Percentiles rank a stretch among this genome's conserved stretches.
phyloP scores from a whole-genome alignment of 192 early-diverging fungal genomes.

The Thamnidium elegans region DNA sequence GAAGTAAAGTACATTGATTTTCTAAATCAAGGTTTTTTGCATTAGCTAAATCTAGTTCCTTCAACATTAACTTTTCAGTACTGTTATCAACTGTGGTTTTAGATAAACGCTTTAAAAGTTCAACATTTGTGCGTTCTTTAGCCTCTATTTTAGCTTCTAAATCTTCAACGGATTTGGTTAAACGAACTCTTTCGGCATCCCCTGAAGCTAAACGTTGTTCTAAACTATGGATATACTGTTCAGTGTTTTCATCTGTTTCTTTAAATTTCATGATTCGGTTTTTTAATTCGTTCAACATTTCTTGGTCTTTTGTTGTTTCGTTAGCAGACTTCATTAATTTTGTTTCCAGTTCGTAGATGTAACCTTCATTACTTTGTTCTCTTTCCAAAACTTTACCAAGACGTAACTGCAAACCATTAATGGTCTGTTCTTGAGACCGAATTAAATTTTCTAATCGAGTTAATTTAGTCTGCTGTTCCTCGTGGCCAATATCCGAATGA shows the following conservation, averaged over 20 bases:
- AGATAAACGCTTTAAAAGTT: constrained; percentile 11
- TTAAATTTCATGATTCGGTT: constrained; percentile 46
- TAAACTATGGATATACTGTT: constrained; percentile 43
- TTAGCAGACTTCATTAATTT: constrained; percentile 31
- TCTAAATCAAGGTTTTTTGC: not conserved
- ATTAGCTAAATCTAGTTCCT: constrained; percentile 14
- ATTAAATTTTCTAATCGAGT: constrained; percentile 40
- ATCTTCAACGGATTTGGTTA: constrained; percentile 14
- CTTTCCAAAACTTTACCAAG: constrained; percentile 44
- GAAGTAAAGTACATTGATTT: too few relatives aligned
- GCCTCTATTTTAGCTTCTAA: constrained; percentile 21
- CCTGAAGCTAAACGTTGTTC: constrained; percentile 34
- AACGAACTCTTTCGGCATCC: constrained; percentile 16
- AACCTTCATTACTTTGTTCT: constrained; percentile 48
- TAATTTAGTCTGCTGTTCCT: constrained; percentile 56
- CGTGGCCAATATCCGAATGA: constrained; percentile 49
- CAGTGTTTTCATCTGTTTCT: constrained; percentile 46
- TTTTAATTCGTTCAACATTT: constrained; percentile 36
- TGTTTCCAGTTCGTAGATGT: constrained; percentile 42
- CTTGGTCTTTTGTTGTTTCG: constrained; percentile 37
- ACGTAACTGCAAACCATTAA: constrained; percentile 40
- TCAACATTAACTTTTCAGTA: constrained; percentile 14
- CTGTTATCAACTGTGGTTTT: not conserved
- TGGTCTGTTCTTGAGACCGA: constrained; percentile 43
- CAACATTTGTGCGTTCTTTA: constrained; percentile 13